Conservation (phyloP, 2,329 filamentous ascomycete species). For the Dactylellina drechsleri region DNA sequence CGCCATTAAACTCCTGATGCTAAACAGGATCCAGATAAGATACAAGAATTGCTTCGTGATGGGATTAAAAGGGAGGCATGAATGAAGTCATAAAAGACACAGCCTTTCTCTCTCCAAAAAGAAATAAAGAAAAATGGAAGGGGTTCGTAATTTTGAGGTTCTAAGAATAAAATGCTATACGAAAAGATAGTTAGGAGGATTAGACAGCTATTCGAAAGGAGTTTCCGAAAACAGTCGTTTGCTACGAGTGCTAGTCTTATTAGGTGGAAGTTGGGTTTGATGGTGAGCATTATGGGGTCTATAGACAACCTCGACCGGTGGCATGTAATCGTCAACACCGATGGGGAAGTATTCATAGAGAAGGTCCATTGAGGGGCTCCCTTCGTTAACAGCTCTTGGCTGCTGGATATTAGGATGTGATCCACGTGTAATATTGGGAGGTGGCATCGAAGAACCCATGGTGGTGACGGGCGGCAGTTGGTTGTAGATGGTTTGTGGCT, state of each 20-base stretch:
- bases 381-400: constrained; percentile 17
- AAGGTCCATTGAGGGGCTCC: constrained; percentile 50
- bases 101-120: constrained; percentile 9
- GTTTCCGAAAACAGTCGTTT: constrained; percentile 53
- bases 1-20: constrained; percentile 50
- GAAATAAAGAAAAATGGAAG: neutral
- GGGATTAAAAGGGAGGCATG: neutral
- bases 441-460: constrained; percentile 37
- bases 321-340: constrained; percentile 48
- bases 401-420: neutral
- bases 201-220: constrained; percentile 33
- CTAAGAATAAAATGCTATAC: constrained; percentile 4
- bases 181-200: neutral
- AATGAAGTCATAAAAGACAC: constrained; percentile 3
- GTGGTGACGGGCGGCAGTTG: constrained; percentile 19
- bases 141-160: neutral
- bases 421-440: constrained; percentile 30
- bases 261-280: constrained; percentile 45
- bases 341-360: constrained; percentile 53
- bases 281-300: constrained; percentile 52
- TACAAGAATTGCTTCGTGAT: constrained; percentile 21
- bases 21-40: constrained; percentile 37
- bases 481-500: constrained; percentile 31
- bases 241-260: constrained; percentile 41
- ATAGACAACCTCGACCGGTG: constrained; percentile 47